Evolutionary conservation across 805 yeast species (phyloP), one percentile per base, ranked within the genome.

Genomic region (Myxozyma mucilagina): DNA sequence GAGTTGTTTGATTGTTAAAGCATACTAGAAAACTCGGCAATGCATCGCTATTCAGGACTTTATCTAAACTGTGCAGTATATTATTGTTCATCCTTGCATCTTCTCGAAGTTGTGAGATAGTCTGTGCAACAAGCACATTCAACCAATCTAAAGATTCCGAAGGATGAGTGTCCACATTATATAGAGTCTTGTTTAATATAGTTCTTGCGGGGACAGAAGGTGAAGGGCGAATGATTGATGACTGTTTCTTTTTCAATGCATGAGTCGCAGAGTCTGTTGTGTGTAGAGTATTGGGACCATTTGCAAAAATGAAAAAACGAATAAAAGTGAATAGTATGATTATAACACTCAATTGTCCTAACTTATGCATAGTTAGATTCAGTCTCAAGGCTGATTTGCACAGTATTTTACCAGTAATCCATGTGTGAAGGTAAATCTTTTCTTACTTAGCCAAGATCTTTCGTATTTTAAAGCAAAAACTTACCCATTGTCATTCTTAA

Each of bases 81-180:
- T 90, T 91, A 72, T 94, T 94, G 52, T 91, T 85, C 45, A 82
- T 79, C 59, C 90, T 75, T 0, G 98, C 98, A 71, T 94, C 98
- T n/a, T 86, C 82, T 59, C 99, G 82, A 63, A 91, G 81, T 65
- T 92, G 96, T 36, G 89, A 84, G 31, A 94, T 85, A 7, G 91
- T 86, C 72, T 94, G 97, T 0, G 97, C 99, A 18, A 94, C 82
- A 41, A 94, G 78, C 1, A 94, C 97, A 66, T 93, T 94, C 73
- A 94, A 90, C 99, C 99, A 94, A 73, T 94, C 99, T 62, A 94
- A 76, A 0, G 97, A 87, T 76, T 94, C 99, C 0, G 97, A 83
- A 16, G 85, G 80, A 72, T 94, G 99, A 31, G 84, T 85, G 49
- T 86, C 85, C 1, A 94, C 97, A 70, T 94, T 89, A 74, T 94